Base-by-base conservation (phyloP, 306 rosid genomes). In the Vachellia pachyceras region DNA sequence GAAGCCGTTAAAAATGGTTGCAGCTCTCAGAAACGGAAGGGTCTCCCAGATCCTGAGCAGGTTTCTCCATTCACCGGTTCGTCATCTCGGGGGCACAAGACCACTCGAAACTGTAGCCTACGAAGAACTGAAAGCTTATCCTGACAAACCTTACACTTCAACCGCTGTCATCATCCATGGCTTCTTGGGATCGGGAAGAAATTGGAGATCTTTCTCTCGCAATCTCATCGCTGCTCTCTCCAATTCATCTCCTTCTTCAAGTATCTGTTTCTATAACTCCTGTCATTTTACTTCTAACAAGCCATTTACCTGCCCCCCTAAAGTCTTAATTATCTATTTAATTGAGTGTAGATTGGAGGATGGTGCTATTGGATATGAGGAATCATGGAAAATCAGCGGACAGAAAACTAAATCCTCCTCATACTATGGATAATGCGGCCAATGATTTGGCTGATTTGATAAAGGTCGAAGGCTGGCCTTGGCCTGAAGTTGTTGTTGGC, bases 401-500 rank as follows among this genome's bases (percentile, higher is more conserved):
- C 71, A 45, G 80, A 58, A 87, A 90, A 60, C 69, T 89, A 10
- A 72, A 77, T 73, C 94, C 96, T 50, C 96, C 97, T 71, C 96
- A 93, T 79, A 82, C 90, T 72, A 46, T 93, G 90, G 91, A 77
- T 46, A 91, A 80, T 80, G 77, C 94, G 63, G 96, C 99, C 10
- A 90, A 88, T 47, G 99, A 95, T 83, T 83, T 93, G 87, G 96
- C 92, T 6, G 73, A 91, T 86, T 89, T 95, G 79, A 86, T 95
- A 0, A 76, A 89, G 67, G 83, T 85, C 72, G 87, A 77, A 80
- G 93, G 91, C 33, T 95, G 99, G 99, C 39, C 68, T 50, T 95
- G 98, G 98, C 99, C 99, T 3, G 98, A 95, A 80, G 94, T 93
- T 86, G 96, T 95, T 77, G 60, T 95, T 13, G 99, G 97, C 0